Conservation (phyloP, 495 filamentous ascomycete genomes). For the Coniosporium apollinis region DNA sequence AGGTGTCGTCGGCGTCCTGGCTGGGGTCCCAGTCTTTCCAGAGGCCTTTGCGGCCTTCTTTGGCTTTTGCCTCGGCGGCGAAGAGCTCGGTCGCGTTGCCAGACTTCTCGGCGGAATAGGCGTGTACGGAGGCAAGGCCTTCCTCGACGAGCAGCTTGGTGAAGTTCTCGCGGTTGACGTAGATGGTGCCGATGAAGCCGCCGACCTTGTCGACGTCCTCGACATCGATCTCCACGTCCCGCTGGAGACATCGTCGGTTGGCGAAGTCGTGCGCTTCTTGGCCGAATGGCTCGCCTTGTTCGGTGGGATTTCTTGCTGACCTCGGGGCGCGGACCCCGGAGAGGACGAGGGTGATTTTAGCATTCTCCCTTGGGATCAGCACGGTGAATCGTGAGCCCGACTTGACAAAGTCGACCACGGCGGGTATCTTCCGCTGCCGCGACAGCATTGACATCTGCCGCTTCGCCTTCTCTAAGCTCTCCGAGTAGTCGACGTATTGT, state of each 20-base stretch:
- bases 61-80: conserved; percentile 74
- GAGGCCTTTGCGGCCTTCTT: conserved; percentile 67
- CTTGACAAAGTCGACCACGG: conserved; percentile 92
- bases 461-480: conserved; percentile 87
- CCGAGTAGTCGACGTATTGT: conserved; percentile 75
- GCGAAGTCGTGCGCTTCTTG: conserved; percentile 87
- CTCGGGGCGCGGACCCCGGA: conserved; percentile 86
- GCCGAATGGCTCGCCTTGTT: conserved; percentile 84
- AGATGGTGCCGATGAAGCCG: conserved; percentile 91
- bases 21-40: conserved; percentile 92
- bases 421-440: conserved; percentile 82
- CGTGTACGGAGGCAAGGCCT: conserved; percentile 77
- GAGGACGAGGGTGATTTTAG: conserved; percentile 88
- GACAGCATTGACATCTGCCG: conserved; percentile 72
- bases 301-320: conserved; percentile 62
- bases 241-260: conserved; percentile 72
- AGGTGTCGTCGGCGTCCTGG: conserved; percentile 40
- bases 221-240: conserved; percentile 92
- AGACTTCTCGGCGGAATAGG: conserved; percentile 89
- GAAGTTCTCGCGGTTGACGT: conserved; percentile 90
- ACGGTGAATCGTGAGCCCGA: conserved; percentile 87
- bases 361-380: conserved; percentile 79
- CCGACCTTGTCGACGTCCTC: conserved; percentile 91
- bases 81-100: conserved; percentile 76
- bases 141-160: conserved; percentile 88